A percentile compares a stretch with the other conserved stretches of the same genome.
These are phyloP conservation scores for Aegilops speltoides DNA, from an alignment of 176 grass and related monocot species.

Conservation along the genomic window DNA sequence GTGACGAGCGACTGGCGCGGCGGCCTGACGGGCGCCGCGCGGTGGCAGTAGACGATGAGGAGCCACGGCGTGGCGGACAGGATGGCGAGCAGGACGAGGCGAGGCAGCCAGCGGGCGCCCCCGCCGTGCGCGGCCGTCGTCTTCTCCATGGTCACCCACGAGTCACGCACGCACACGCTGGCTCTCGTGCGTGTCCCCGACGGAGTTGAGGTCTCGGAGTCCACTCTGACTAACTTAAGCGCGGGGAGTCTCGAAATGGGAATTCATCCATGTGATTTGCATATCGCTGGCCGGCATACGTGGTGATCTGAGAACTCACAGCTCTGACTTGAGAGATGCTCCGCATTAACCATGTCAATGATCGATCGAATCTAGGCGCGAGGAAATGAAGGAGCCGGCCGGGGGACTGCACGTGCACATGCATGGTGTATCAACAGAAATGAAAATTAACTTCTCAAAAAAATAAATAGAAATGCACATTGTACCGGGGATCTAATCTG, in stretches of 20 bases:
- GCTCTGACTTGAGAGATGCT: not conserved
- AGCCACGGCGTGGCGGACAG: conserved; percentile 57
- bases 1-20: not conserved
- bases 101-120: conserved; percentile 31
- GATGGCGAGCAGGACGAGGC: conserved; percentile 41
- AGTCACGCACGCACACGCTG: not conserved
- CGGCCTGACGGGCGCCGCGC: conserved; percentile 9
- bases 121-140: not conserved
- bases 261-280: not conserved
- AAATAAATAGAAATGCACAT: too few relatives aligned
- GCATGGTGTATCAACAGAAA: not conserved
- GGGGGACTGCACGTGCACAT: not conserved
- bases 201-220: not conserved
- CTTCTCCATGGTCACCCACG: conserved; percentile 46
- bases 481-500: too few relatives aligned
- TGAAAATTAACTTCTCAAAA: too few relatives aligned
- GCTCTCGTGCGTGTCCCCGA: too few relatives aligned
- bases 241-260: not conserved
- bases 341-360: not conserved
- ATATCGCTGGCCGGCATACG: too few relatives aligned
- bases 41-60: conserved; percentile 58
- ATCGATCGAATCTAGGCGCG: not conserved
- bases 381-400: not conserved
- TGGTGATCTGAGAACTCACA: not conserved
- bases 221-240: not conserved